phyloP scores from a whole-genome alignment of 192 early-diverging fungal genomes.

The Dissophora globulifera region DNA sequence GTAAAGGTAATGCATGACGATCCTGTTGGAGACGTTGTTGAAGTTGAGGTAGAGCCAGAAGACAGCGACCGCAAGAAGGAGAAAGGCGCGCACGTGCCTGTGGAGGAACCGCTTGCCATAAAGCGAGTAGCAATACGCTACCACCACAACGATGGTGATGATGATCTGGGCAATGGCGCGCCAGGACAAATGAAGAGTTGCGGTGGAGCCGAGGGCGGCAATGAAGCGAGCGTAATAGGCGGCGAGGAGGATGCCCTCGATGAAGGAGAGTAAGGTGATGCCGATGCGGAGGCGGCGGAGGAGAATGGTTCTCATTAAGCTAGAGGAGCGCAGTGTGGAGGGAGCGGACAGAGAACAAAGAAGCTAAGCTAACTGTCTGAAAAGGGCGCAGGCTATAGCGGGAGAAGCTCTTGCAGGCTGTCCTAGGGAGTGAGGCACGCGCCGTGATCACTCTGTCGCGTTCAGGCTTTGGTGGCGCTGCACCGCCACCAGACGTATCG shows the following conservation, averaged over 20 bases:
- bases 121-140: background rate
- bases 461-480: no score
- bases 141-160: background rate
- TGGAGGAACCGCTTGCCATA: background rate
- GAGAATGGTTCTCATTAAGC: no score
- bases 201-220: background rate
- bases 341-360: no score
- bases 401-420: no score
- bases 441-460: no score
- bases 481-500: no score
- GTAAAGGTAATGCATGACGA: no score
- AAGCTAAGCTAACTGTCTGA: no score
- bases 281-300: background rate
- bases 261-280: background rate
- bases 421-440: no score
- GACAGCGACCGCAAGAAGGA: background rate
- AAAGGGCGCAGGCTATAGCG: no score
- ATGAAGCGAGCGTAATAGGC: background rate
- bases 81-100: conserved; percentile 5
- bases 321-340: no score
- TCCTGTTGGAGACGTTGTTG: background rate
- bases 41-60: conserved; percentile 5
- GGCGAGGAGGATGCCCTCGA: background rate
- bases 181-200: no score
- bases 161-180: background rate